Evolutionary conservation across 768 basidiomycete genomes (phyloP).

Genomic region (Leccinum ochraceum): DNA sequence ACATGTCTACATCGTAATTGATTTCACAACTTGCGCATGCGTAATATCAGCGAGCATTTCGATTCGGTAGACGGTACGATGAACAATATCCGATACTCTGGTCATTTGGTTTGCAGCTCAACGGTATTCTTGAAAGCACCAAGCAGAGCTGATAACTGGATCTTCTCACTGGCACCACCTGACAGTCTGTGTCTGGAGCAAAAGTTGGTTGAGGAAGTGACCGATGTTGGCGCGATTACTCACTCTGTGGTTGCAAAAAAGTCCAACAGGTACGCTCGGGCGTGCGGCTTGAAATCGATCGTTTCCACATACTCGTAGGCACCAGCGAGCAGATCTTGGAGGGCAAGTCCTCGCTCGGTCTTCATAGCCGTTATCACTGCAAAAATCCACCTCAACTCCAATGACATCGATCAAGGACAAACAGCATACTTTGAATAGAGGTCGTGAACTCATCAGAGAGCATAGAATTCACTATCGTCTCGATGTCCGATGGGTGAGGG

Average conservation of each 20-base stretch:
- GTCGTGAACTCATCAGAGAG: conserved; percentile 94
- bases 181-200: conserved; percentile 79
- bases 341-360: conserved; percentile 87
- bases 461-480: conserved; percentile 93
- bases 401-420: neutral
- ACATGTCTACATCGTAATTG: neutral
- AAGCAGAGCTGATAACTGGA: conserved; percentile 88
- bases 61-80: neutral
- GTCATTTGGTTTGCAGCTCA: conserved; percentile 60
- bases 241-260: conserved; percentile 95
- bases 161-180: conserved; percentile 90
- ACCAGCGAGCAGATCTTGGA: conserved; percentile 92
- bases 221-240: conserved; percentile 30
- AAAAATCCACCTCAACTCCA: neutral
- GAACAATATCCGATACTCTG: neutral
- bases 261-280: conserved; percentile 90
- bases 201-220: neutral
- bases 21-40: neutral
- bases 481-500: conserved; percentile 94
- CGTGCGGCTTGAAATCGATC: conserved; percentile 81
- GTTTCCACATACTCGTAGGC: conserved; percentile 89
- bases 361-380: conserved; percentile 87
- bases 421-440: conserved; percentile 69
- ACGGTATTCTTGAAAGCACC: conserved; percentile 94
- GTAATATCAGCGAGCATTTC: neutral